Evolutionary conservation across 2,329 filamentous ascomycete genomes (phyloP), one percentile per base, ranked within the genome.

Genomic region (Scortechinia acanthostroma): DNA sequence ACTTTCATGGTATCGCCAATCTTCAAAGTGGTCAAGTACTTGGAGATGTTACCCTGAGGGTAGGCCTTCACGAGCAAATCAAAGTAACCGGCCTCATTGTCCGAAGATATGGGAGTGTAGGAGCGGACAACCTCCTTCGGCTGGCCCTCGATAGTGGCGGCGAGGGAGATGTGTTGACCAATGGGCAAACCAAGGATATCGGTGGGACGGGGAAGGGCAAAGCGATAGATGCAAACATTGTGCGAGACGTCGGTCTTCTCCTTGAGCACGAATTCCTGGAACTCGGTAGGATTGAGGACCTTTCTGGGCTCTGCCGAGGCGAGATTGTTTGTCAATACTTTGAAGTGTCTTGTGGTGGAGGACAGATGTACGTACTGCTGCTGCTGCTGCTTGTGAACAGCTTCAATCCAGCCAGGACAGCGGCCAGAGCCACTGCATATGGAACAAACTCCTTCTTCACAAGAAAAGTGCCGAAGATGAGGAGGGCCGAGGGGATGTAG

Each of bases 191-290:
- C 83, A 51, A 87, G 77, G 56, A 86, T 85, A 53, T 82, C 76
- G 52, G 70, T 83, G 19, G 75, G 65, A 30, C 69, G 71, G 45
- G 83, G 83, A 14, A 88, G 79, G 44, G 69, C 69, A 62, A 87
- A 86, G 54, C 83, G 80, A 68, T 87, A 88, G 62, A 88, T 84
- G 56, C 83, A 80, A 45, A 85, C 84, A 70, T 88, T 88, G 70
- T 87, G 84, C 14, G 82, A 84, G 51, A 87, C 74, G 42, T 81
- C 73, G 3, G 73, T 87, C 69, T 86, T 87, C 61, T 87, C 77
- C 56, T 75, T 77, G 52, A 88, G 74, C 51, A 77, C 73, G 57
- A 87, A 88, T 19, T 84, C 69, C 59, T 88, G 82, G 70, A 85
- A 87, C 43, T 73, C 70, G 50, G 72, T 73, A 16, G 83, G 80